phyloP scores from a whole-genome alignment of 805 yeast genomes.

The Spathaspora gorwiae region DNA sequence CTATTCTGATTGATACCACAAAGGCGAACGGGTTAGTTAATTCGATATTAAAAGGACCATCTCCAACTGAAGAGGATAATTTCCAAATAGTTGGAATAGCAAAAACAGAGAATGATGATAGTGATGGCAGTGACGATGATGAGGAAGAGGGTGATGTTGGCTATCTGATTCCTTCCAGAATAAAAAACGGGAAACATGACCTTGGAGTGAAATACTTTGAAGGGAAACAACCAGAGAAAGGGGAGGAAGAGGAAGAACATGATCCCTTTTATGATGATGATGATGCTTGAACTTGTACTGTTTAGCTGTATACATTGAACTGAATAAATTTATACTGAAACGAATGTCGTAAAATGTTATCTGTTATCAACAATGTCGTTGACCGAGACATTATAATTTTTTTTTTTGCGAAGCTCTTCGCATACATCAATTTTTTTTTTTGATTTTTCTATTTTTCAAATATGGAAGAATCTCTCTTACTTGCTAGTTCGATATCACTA shows the following conservation, averaged over 20 bases:
- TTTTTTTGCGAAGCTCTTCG: slow-evolving; percentile 1
- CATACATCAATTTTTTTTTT: background rate
- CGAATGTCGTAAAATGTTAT: background rate
- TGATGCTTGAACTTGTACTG: background rate
- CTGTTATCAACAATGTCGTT: background rate
- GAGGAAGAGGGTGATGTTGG: slow-evolving; percentile 1
- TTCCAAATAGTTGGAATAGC: background rate
- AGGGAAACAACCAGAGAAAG: background rate
- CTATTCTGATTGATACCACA: slow-evolving; percentile 2
- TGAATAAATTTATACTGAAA: too few species aligned
- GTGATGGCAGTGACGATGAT: background rate
- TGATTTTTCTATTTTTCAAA: background rate
- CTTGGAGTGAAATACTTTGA: slow-evolving; percentile 1
- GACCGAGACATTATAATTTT: background rate
- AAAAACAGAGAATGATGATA: background rate
- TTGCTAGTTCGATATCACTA: background rate
- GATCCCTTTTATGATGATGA: slow-evolving; percentile 1
- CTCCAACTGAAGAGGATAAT: background rate
- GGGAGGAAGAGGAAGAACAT: background rate
- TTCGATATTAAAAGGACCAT: slow-evolving; percentile 5
- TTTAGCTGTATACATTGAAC: too few species aligned
- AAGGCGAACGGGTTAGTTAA: slow-evolving; percentile 3
- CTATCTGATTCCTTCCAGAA: slow-evolving; percentile 6
- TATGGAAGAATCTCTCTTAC: background rate
- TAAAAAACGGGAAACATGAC: slow-evolving; percentile 5